Conservation (phyloP, 2,329 filamentous ascomycete genomes). For the Colletotrichum nymphaeae region DNA sequence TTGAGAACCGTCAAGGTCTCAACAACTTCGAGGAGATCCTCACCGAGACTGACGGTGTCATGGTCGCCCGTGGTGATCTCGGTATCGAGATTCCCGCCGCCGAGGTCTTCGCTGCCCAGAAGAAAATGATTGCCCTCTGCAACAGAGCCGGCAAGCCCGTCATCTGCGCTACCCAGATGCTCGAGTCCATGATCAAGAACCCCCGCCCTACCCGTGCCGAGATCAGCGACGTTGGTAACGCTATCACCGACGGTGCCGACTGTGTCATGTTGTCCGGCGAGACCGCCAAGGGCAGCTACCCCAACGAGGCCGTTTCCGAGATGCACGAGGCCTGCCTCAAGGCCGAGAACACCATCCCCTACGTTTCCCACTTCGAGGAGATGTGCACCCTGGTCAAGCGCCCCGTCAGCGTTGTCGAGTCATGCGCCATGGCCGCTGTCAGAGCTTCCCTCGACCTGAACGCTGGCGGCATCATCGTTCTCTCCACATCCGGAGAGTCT, state of each 20-base stretch:
- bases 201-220: conserved; percentile 97
- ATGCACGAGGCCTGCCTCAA: conserved; percentile 98
- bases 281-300: conserved; percentile 98
- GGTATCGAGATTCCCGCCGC: conserved; percentile 99
- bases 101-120: conserved; percentile 99
- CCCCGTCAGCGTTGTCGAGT: conserved; percentile 90
- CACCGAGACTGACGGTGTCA: conserved; percentile 96
- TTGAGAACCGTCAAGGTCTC: conserved; percentile 99
- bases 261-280: conserved; percentile 99
- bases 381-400: conserved; percentile 85
- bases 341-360: conserved; percentile 96
- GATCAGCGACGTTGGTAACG: conserved; percentile 98
- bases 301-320: conserved; percentile 90
- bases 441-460: conserved; percentile 96
- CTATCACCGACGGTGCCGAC: conserved; percentile 96
- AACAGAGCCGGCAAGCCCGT: conserved; percentile 99
- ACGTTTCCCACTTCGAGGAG: conserved; percentile 97
- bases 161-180: conserved; percentile 99
- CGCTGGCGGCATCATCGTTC: conserved; percentile 93
- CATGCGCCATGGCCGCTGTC: conserved; percentile 96
- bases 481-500: conserved; percentile 95
- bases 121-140: conserved; percentile 99
- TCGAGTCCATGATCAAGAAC: conserved; percentile 99
- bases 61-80: conserved; percentile 98
- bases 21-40: conserved; percentile 99